These are phyloP conservation scores for Elsinoe australis DNA, from an alignment of 2,329 filamentous ascomycete species.

Conservation along the genomic window DNA sequence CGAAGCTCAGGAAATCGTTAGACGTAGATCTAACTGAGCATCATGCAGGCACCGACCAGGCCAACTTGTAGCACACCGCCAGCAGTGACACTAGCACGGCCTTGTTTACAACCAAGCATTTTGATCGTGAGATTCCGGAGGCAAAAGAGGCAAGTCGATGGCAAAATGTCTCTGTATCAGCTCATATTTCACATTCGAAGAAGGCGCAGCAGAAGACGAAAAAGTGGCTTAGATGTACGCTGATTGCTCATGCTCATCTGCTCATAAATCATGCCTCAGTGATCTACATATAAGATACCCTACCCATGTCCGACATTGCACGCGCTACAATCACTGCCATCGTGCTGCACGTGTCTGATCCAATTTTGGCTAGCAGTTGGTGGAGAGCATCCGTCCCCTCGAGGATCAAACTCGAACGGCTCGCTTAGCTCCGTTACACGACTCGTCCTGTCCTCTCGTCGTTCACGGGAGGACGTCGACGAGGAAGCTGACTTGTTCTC, in stretches of 20 bases:
- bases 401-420: slow-evolving; percentile 12
- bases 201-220: slow-evolving; percentile 1
- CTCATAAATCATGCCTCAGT: slow-evolving; percentile 14
- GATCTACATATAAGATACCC: slow-evolving; percentile 5
- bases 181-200: neutral
- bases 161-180: slow-evolving; percentile 11
- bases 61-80: too few species aligned
- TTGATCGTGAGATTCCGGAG: slow-evolving; percentile 2
- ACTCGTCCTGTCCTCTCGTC: neutral
- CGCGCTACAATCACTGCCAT: neutral
- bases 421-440: slow-evolving; percentile 3
- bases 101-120: slow-evolving; percentile 10
- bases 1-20: too few species aligned
- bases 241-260: slow-evolving; percentile 8
- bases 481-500: neutral
- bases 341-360: neutral
- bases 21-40: too few species aligned
- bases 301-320: neutral
- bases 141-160: slow-evolving; percentile 13
- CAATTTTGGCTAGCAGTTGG: neutral
- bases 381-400: slow-evolving; percentile 3
- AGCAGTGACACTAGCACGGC: neutral
- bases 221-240: slow-evolving; percentile 10
- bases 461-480: neutral
- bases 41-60: too few species aligned